Evolutionary conservation across 352 stramenopile genomes (phyloP), one percentile per base, ranked within the genome.

Genomic region (Pythium folliculosum): DNA sequence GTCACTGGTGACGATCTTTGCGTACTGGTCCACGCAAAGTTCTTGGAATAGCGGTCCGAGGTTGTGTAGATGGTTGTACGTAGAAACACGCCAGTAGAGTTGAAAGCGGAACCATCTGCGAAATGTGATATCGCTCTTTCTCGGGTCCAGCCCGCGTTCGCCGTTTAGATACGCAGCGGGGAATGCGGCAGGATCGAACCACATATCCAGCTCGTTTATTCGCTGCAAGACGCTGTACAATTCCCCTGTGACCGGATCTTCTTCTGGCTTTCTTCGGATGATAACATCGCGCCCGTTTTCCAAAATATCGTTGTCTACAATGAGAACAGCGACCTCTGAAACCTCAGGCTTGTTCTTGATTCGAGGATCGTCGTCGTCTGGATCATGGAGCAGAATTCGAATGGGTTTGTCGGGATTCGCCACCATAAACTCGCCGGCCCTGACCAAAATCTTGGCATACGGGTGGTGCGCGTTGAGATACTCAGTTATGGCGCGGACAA

Each of bases 1-100:
- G n/a, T 59, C 57, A 35, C 22, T 63, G 7, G 57, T 54, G 23
- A 40, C 19, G 19, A 63, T 43, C 44, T 63, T 63, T 8, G 43
- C 44, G 21, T 44, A 53, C 44, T 63, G 57, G 12, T 63, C 57
- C 2, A 63, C 57, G 37, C 57, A 63, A 59, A 47, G 32, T 59
- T 30, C 16, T 59, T 59, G 32, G 45, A 59, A 3, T 30, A 5
- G 8, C 25, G 8, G 14, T 21, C 13, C 50, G n/a, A 19, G 50
- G 16, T 25, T n/a, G 48, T 55, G 48, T 22, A 55, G 19, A n/a
- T 55, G 48, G 48, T 55, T 55, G 48, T 55, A 55, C 10, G 10
- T 12, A n/a, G 9, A 17, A 6, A 17, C 13, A 7, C 48, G 8
- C 6, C 21, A 55, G 27, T 23, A 56, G 7, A 56, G 50, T 23